phyloP scores from a whole-genome alignment of 2,329 filamentous ascomycete species.

The Pezicula radicicola region DNA sequence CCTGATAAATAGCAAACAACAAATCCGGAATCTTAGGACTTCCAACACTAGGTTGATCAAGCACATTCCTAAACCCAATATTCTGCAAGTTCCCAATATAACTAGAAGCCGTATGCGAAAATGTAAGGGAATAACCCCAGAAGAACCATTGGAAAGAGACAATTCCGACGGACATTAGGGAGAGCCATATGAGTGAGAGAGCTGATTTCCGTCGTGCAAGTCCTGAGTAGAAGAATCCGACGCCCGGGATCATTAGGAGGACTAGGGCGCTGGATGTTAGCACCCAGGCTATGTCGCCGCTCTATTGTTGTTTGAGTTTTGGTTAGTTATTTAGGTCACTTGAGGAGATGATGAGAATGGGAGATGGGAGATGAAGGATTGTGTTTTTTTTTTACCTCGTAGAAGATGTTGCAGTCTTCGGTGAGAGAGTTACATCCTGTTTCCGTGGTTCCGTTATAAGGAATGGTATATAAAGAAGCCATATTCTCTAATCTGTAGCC shows the following conservation, averaged over 20 bases:
- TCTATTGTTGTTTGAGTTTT: neutral
- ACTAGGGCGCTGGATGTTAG: slow-evolving; percentile 77
- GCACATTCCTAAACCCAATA: slow-evolving; percentile 71
- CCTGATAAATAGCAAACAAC: slow-evolving; percentile 83
- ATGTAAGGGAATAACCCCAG: slow-evolving; percentile 21
- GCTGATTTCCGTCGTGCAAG: slow-evolving; percentile 86
- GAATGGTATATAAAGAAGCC: slow-evolving; percentile 22
- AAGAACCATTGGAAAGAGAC: slow-evolving; percentile 65
- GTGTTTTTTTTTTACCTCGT: neutral
- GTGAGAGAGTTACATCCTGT: slow-evolving; percentile 57
- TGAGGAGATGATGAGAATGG: no score
- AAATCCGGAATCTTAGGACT: slow-evolving; percentile 74
- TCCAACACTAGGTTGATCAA: slow-evolving; percentile 71
- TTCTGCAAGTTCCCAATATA: slow-evolving; percentile 78
- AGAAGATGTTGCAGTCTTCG: slow-evolving; percentile 69
- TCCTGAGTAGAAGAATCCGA: slow-evolving; percentile 88
- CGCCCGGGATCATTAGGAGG: slow-evolving; percentile 85
- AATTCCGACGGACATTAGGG: slow-evolving; percentile 77
- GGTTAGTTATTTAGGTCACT: neutral
- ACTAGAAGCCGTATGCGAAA: slow-evolving; percentile 11
- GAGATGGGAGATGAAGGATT: neutral
- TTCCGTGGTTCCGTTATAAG: slow-evolving; percentile 48
- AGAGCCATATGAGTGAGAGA: slow-evolving; percentile 83
- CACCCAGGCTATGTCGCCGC: slow-evolving; percentile 74
- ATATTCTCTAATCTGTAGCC: slow-evolving; percentile 2